A percentile compares a stretch with the other conserved stretches of the same genome.
These are phyloP conservation scores for Catunica adiposa DNA, from an alignment of 2,329 filamentous ascomycete genomes.

Conservation along the genomic window DNA sequence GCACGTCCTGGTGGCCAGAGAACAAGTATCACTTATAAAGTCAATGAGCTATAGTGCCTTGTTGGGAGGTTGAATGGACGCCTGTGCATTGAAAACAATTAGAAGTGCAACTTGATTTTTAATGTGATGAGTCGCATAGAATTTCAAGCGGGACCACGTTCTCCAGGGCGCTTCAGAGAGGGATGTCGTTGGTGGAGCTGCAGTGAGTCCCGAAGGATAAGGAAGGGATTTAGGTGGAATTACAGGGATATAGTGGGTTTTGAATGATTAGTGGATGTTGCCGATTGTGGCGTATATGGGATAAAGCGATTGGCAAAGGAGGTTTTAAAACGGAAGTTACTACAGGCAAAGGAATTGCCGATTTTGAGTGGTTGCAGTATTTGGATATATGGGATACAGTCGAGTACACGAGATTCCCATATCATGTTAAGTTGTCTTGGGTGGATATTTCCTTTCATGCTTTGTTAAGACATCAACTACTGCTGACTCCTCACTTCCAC, in stretches of 20 bases:
- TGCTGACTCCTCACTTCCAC: no score
- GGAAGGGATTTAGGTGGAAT: not conserved
- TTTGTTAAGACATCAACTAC: no score
- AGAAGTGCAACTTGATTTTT: not conserved
- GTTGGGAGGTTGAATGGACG: not conserved
- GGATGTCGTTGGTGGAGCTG: not conserved
- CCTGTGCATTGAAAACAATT: not conserved
- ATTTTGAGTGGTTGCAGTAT: not conserved
- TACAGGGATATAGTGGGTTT: not conserved
- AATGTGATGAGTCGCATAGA: not conserved
- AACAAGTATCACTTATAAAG: no score
- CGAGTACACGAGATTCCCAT: no score
- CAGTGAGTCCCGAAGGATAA: not conserved
- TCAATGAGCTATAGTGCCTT: not conserved
- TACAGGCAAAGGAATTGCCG: not conserved
- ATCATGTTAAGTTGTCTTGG: no score
- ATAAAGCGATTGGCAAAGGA: not conserved
- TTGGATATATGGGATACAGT: not conserved
- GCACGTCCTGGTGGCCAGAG: not conserved
- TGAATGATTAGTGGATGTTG: not conserved
- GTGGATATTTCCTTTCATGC: no score
- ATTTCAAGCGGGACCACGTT: not conserved
- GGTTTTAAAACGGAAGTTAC: not conserved
- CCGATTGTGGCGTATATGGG: not conserved
- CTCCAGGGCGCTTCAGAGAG: not conserved